phyloP scores from a whole-genome alignment of 768 basidiomycete genomes.

The Crassisporium funariophilum region DNA sequence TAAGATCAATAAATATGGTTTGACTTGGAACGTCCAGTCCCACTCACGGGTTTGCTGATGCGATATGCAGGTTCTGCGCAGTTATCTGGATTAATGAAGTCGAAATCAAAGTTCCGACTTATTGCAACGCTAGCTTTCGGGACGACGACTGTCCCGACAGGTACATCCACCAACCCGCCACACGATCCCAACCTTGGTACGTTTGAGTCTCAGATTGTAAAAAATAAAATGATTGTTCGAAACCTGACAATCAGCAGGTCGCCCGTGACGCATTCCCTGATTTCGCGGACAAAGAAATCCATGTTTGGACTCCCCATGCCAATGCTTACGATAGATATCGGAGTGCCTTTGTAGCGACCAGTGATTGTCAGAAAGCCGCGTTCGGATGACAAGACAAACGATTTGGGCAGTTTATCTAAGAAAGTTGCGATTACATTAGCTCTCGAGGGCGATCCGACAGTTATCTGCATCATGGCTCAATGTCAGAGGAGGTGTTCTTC shows the following conservation, averaged over 20 bases:
- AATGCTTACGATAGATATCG: slow-evolving; percentile 75
- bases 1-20: slow-evolving; percentile 10
- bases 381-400: slow-evolving; percentile 68
- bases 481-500: neutral
- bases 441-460: slow-evolving; percentile 74
- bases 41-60: slow-evolving; percentile 64
- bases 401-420: slow-evolving; percentile 60
- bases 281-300: slow-evolving; percentile 86
- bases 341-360: slow-evolving; percentile 61
- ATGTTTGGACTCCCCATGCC: slow-evolving; percentile 85
- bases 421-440: slow-evolving; percentile 58
- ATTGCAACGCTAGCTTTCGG: slow-evolving; percentile 70
- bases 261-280: slow-evolving; percentile 70
- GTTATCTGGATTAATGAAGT: slow-evolving; percentile 54
- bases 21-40: slow-evolving; percentile 8
- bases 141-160: slow-evolving; percentile 76
- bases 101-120: slow-evolving; percentile 75
- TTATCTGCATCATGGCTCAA: slow-evolving; percentile 46
- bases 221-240: slow-evolving; percentile 4
- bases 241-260: slow-evolving; percentile 57
- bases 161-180: slow-evolving; percentile 66
- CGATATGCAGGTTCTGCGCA: slow-evolving; percentile 56
- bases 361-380: slow-evolving; percentile 78
- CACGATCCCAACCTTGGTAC: slow-evolving; percentile 74
- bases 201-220: slow-evolving; percentile 7